These are phyloP conservation scores for Nemania abortiva DNA, from an alignment of 2,329 filamentous ascomycete genomes.

Conservation along the genomic window DNA sequence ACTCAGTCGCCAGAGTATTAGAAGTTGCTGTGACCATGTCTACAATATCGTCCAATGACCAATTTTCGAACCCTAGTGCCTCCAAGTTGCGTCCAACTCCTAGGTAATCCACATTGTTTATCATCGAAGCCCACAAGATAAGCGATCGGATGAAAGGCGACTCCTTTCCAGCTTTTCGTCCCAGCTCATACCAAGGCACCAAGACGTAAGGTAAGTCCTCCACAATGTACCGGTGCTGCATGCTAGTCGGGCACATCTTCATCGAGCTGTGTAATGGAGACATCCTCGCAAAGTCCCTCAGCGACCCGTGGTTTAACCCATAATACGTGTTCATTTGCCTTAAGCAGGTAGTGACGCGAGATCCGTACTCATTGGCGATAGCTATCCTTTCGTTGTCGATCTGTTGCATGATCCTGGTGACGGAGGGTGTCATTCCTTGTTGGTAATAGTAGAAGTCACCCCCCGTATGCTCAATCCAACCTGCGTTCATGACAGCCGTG, in stretches of 20 bases:
- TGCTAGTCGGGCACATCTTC: constrained; percentile 36
- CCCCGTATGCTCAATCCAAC: constrained; percentile 38
- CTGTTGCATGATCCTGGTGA: constrained; percentile 36
- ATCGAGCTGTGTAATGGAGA: constrained; percentile 35
- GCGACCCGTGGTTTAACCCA: constrained; percentile 16
- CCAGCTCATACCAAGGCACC: constrained; percentile 39
- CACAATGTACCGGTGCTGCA: constrained; percentile 32
- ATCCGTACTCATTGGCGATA: constrained; percentile 27
- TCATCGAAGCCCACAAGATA: constrained; percentile 36
- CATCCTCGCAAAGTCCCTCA: constrained; percentile 30
- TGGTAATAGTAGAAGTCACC: constrained; percentile 40
- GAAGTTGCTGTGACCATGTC: constrained; percentile 25
- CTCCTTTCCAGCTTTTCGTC: constrained; percentile 32
- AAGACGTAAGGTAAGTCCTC: constrained; percentile 39
- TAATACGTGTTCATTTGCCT: constrained; percentile 37
- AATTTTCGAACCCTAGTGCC: constrained; percentile 24
- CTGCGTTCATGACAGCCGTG: constrained; percentile 36
- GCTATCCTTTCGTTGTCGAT: constrained; percentile 35
- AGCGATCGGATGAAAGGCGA: constrained; percentile 35
- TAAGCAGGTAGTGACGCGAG: constrained; percentile 25
- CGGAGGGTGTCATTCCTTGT: constrained; percentile 36
- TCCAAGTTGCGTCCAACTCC: constrained; percentile 28
- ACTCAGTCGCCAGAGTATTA: constrained; percentile 14
- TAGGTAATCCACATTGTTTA: constrained; percentile 34
- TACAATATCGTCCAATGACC: constrained; percentile 27